Percentiles rank a stretch among this genome's conserved stretches.
Evolutionary conservation across 305 asterid species (phyloP).

Genomic region (Caryopteris hybrid): DNA sequence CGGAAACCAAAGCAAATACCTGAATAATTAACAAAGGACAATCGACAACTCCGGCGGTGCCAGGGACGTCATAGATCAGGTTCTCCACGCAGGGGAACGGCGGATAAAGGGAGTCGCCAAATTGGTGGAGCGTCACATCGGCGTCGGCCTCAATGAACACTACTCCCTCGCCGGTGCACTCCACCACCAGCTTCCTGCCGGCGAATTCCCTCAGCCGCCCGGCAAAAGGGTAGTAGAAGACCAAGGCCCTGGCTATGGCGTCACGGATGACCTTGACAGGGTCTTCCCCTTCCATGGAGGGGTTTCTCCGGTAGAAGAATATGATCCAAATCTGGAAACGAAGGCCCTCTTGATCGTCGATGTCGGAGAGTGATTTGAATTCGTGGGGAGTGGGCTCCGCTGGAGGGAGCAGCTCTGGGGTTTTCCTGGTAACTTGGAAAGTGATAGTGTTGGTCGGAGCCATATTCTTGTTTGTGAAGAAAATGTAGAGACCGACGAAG

Average conservation of each 20-base stretch:
- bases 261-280: constrained; percentile 44
- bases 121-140: constrained; percentile 42
- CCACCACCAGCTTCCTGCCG: constrained; percentile 58
- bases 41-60: constrained; percentile 32
- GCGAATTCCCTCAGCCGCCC: constrained; percentile 53
- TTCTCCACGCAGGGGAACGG: constrained; percentile 65
- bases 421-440: constrained; percentile 49
- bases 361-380: constrained; percentile 58
- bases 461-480: constrained; percentile 16
- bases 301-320: constrained; percentile 42
- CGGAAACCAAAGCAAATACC: constrained; percentile 27
- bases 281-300: constrained; percentile 25
- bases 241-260: constrained; percentile 51
- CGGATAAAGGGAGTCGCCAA: constrained; percentile 62
- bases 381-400: constrained; percentile 59
- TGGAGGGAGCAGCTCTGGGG: constrained; percentile 61
- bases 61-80: constrained; percentile 51
- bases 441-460: constrained; percentile 20
- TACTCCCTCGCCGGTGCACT: constrained; percentile 70
- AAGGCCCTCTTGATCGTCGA: constrained; percentile 76
- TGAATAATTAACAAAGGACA: constrained; percentile 59
- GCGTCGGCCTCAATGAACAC: constrained; percentile 68
- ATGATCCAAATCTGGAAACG: constrained; percentile 68
- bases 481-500: not conserved
- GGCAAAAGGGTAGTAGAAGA: constrained; percentile 68